Base-by-base conservation (phyloP, 768 basidiomycete genomes). In the Chlorophyllum brunneum region DNA sequence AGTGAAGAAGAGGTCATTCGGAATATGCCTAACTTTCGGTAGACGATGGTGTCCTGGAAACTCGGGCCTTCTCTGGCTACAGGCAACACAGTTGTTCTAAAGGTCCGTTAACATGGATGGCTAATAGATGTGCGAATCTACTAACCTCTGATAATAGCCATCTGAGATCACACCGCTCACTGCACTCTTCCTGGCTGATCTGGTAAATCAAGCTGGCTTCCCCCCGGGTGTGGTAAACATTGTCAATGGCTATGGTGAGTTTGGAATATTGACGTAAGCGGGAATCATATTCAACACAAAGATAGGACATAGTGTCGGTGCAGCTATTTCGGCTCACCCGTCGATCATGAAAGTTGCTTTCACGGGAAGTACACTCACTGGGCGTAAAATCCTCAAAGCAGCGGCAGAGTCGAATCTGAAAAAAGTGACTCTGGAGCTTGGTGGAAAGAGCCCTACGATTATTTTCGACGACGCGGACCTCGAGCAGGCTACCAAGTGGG, bases 181-280 rank as follows among this genome's bases (percentile, higher is more conserved):
- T 9, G 85, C 85, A 3, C 64, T 88, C 39, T 67, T 66, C 33
- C 53, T 82, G 36, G 63, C 64, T 40, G 70, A 73, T 15, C 74
- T 91, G 41, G 70, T 83, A 57, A 65, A 75, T 18, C 78, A 89
- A 62, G 88, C 88, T 2, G 88, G 88, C 6, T 83, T 88, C 69
- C 88, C 87, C 7, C 73, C 81, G 15, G 88, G 91, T 47, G 85
- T 86, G 9, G 70, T 92, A 57, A 90, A 91, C 65, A 70, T 88
- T 51, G 61, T 92, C 23, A 75, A 76, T 2, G 91, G 88, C 18
- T 81, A 81, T 56, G 89, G 86, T 30, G 52, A 39, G 43, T 22
- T n/a, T n/a, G n/a, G 23, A 41, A 18, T 41, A 1, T 9, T 2
- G 8, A n/a, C n/a, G 39, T 1, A 8, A 23, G 23, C 7, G 18